phyloP scores from a whole-genome alignment of 2,329 filamentous ascomycete species.

The Aspergillus bombycis region DNA sequence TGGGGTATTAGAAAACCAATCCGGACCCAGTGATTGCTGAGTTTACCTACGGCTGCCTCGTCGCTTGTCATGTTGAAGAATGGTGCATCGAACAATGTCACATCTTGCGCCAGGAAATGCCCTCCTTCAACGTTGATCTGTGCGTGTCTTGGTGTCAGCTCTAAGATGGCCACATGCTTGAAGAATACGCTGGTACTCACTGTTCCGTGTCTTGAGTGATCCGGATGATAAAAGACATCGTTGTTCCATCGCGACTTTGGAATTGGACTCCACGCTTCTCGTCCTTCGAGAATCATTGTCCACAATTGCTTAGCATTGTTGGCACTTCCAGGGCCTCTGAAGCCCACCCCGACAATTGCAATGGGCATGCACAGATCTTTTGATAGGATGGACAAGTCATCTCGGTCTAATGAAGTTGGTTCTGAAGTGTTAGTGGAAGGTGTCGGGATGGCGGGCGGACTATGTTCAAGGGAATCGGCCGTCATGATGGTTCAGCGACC shows the following conservation, averaged over 20 bases:
- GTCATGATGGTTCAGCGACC: not conserved
- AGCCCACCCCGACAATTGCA: constrained; percentile 31
- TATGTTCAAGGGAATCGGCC: not conserved
- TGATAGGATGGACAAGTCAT: constrained; percentile 3
- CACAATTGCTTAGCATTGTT: constrained; percentile 23
- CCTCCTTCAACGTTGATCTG: constrained; percentile 32
- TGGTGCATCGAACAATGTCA: constrained; percentile 34
- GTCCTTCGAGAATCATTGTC: constrained; percentile 25
- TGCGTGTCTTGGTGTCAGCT: not conserved
- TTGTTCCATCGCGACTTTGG: constrained; percentile 25
- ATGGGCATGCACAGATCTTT: constrained; percentile 23
- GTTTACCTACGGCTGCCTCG: constrained; percentile 30
- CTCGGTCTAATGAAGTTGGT: not conserved
- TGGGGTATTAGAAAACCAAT: not conserved
- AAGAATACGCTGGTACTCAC: constrained; percentile 6
- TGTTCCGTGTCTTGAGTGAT: constrained; percentile 28
- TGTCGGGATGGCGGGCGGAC: not conserved
- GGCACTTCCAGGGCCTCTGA: constrained; percentile 30
- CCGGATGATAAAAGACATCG: constrained; percentile 30
- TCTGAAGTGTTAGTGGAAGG: not conserved
- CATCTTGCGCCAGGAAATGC: constrained; percentile 31
- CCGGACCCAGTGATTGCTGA: not conserved
- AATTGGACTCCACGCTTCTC: constrained; percentile 26
- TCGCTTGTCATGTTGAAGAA: constrained; percentile 40
- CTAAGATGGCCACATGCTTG: not conserved